Percentiles rank a stretch among this genome's conserved stretches.
phyloP scores from a whole-genome alignment of 2,329 filamentous ascomycete genomes.

The Neurospora sp. region DNA sequence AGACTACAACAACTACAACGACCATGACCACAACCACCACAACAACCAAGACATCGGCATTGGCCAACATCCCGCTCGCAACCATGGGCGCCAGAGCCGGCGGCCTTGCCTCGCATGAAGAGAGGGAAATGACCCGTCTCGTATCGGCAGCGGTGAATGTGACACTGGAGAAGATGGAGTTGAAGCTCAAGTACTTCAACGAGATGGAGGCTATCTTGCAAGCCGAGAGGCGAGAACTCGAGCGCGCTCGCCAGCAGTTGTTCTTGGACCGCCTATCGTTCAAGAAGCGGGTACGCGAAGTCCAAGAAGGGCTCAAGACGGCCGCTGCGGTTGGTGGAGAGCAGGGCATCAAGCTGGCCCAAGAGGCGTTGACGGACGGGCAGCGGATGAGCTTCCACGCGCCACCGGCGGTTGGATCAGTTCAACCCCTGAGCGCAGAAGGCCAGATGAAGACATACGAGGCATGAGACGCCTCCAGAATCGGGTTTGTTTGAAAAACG shows the following conservation, averaged over 20 bases:
- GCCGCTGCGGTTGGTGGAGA: slow-evolving; percentile 40
- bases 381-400: slow-evolving; percentile 45
- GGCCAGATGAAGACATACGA: slow-evolving; percentile 49
- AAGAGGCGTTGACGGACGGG: slow-evolving; percentile 36
- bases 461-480: slow-evolving; percentile 26
- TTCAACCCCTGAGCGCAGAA: slow-evolving; percentile 45
- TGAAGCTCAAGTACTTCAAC: slow-evolving; percentile 92
- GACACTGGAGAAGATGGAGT: slow-evolving; percentile 87
- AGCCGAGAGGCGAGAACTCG: slow-evolving; percentile 84
- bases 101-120: slow-evolving; percentile 87
- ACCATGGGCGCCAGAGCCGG: slow-evolving; percentile 77
- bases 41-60: slow-evolving; percentile 34
- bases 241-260: slow-evolving; percentile 82
- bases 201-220: slow-evolving; percentile 91
- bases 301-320: slow-evolving; percentile 64
- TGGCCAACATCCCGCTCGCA: slow-evolving; percentile 74
- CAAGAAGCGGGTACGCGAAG: slow-evolving; percentile 74
- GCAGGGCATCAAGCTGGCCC: slow-evolving; percentile 36
- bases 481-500: background rate
- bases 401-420: slow-evolving; percentile 29
- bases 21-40: slow-evolving; percentile 41
- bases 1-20: slow-evolving; percentile 33
- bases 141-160: slow-evolving; percentile 89
- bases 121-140: slow-evolving; percentile 89
- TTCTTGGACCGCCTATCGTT: slow-evolving; percentile 88